Evolutionary conservation across 257 asterid species (phyloP).

Genomic region (Rubia yunnanensis): DNA sequence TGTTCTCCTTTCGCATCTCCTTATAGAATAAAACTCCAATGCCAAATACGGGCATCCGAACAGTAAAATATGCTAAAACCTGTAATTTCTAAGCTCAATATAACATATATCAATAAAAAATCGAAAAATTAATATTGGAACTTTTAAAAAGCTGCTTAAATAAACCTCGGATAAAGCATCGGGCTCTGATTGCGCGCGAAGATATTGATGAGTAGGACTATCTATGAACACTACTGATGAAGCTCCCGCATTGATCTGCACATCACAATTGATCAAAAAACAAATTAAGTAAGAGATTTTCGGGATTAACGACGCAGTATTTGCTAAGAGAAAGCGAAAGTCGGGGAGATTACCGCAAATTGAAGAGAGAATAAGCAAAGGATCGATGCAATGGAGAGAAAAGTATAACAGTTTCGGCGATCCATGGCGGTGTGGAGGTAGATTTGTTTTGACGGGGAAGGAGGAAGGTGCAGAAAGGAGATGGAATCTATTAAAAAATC

Average conservation of each 20-base stretch:
- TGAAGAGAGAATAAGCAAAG: constrained; percentile 24
- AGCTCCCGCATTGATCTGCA: constrained; percentile 37
- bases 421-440: constrained; percentile 15
- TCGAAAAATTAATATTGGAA: background rate
- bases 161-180: constrained; percentile 30
- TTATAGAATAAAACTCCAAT: background rate
- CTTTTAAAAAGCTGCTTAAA: background rate
- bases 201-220: constrained; percentile 42
- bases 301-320: background rate
- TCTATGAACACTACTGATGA: constrained; percentile 60
- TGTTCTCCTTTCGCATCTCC: background rate
- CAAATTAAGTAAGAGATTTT: background rate
- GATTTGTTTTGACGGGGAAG: constrained; percentile 4
- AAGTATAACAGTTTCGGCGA: constrained; percentile 1
- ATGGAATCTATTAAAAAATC: background rate
- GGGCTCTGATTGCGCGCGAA: constrained; percentile 40
- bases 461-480: background rate
- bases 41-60: background rate
- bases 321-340: background rate
- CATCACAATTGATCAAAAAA: constrained; percentile 11
- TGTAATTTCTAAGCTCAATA: background rate
- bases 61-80: background rate
- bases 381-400: constrained; percentile 25
- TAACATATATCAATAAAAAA: background rate
- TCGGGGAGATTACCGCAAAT: constrained; percentile 24